Evolutionary conservation across 495 filamentous ascomycete genomes (phyloP).

Genomic region (Penicillium silybi): DNA sequence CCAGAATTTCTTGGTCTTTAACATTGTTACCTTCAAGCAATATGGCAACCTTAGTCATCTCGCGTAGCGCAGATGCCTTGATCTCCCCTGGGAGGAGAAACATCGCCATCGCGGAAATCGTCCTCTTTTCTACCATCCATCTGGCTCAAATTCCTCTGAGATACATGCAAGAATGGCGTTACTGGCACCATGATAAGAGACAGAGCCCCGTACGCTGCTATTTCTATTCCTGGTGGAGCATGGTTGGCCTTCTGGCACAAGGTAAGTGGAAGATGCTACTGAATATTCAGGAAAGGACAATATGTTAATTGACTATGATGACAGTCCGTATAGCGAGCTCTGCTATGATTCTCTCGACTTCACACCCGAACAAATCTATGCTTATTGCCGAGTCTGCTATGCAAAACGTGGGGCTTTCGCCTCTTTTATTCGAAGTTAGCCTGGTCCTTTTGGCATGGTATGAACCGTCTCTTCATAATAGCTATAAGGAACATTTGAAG

Average conservation of each 20-base stretch:
- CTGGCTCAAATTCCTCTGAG: constrained; percentile 20
- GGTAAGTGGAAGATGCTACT: constrained; percentile 12
- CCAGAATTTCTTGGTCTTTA: not conserved
- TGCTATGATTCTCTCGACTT: constrained; percentile 23
- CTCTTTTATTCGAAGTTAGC: constrained; percentile 35
- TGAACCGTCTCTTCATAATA: not conserved
- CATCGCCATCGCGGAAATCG: constrained; percentile 27
- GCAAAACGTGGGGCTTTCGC: constrained; percentile 33
- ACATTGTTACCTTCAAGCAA: not conserved
- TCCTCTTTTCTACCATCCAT: constrained; percentile 25
- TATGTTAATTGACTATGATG: not conserved
- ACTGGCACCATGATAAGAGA: constrained; percentile 31
- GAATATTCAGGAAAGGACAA: not conserved
- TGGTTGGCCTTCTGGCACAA: constrained; percentile 28
- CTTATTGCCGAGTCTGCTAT: constrained; percentile 24
- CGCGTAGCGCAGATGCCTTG: not conserved
- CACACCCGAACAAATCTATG: constrained; percentile 15
- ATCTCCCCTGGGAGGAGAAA: constrained; percentile 20
- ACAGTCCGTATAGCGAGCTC: constrained; percentile 31
- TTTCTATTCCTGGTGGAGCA: constrained; percentile 29
- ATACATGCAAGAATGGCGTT: constrained; percentile 29
- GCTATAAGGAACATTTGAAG: too few species aligned
- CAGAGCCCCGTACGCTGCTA: constrained; percentile 18
- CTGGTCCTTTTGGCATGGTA: constrained; percentile 32
- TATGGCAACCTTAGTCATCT: not conserved